Conservation (phyloP, 345 rosid genomes). For the Odontarrhena argentea region DNA sequence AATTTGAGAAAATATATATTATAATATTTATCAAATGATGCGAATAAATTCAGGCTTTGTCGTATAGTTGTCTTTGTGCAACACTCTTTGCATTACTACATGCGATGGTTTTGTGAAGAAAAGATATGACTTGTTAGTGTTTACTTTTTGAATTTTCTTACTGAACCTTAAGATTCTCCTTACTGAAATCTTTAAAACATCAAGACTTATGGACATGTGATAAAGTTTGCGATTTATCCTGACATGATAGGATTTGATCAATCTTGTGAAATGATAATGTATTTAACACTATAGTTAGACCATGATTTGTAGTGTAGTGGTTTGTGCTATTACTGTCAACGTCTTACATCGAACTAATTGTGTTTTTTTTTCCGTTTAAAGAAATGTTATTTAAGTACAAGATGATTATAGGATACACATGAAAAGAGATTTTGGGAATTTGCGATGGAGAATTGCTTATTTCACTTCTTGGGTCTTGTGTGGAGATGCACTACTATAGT, state of each 20-base stretch:
- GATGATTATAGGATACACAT: conserved; percentile 5
- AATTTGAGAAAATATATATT: background rate
- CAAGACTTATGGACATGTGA: background rate
- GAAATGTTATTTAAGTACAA: background rate
- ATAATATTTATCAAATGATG: conserved; percentile 24
- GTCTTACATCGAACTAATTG: background rate
- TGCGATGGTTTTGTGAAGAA: conserved; percentile 19
- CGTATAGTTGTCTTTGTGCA: conserved; percentile 48
- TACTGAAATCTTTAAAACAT: background rate
- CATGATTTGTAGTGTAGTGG: too few species aligned
- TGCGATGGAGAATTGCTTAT: conserved; percentile 25
- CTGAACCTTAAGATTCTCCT: conserved; percentile 8
- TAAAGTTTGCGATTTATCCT: background rate
- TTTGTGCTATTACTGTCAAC: too few species aligned
- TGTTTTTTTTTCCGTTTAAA: background rate
- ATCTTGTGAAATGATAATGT: background rate
- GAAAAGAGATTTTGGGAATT: conserved; percentile 25
- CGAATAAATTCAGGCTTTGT: conserved; percentile 43
- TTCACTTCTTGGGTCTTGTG: conserved; percentile 34
- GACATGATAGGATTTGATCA: background rate
- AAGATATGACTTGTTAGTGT: conserved; percentile 14
- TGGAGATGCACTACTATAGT: conserved; percentile 30
- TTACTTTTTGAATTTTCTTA: background rate
- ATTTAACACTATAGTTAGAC: background rate
- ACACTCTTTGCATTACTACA: conserved; percentile 26